A percentile compares a stretch with the other conserved stretches of the same genome.
Evolutionary conservation across 306 rosid species (phyloP).

Genomic region (Acacia acuminata): DNA sequence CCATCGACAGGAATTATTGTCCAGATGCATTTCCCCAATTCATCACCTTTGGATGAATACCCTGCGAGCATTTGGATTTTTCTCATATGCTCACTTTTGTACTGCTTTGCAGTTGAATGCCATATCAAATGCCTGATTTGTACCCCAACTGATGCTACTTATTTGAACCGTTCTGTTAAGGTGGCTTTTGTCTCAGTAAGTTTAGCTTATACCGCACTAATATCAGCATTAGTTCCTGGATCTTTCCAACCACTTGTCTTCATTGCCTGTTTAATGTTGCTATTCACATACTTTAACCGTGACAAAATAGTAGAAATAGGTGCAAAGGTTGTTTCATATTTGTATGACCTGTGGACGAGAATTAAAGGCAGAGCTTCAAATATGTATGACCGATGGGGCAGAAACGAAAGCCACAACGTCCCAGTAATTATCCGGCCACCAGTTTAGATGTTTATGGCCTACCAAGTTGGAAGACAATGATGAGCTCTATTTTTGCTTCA

Average conservation of each 20-base stretch:
- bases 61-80: background rate
- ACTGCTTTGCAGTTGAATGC: background rate
- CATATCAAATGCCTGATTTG: background rate
- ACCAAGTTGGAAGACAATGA: too few relatives aligned
- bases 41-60: background rate
- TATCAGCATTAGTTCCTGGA: background rate
- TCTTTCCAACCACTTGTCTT: background rate
- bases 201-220: background rate
- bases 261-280: background rate
- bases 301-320: background rate
- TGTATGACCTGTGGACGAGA: background rate
- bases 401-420: background rate
- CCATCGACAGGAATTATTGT: too few relatives aligned
- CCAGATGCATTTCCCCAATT: too few relatives aligned
- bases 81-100: background rate
- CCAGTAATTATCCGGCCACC: background rate
- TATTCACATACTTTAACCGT: background rate
- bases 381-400: background rate
- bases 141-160: too few relatives aligned
- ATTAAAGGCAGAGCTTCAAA: background rate
- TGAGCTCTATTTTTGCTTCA: too few relatives aligned
- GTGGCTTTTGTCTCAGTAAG: background rate
- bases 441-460: too few relatives aligned
- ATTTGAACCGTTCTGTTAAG: background rate
- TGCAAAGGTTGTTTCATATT: background rate